These are phyloP conservation scores for Stellera chamaejasme DNA, from an alignment of 345 rosid species.

Conservation along the genomic window DNA sequence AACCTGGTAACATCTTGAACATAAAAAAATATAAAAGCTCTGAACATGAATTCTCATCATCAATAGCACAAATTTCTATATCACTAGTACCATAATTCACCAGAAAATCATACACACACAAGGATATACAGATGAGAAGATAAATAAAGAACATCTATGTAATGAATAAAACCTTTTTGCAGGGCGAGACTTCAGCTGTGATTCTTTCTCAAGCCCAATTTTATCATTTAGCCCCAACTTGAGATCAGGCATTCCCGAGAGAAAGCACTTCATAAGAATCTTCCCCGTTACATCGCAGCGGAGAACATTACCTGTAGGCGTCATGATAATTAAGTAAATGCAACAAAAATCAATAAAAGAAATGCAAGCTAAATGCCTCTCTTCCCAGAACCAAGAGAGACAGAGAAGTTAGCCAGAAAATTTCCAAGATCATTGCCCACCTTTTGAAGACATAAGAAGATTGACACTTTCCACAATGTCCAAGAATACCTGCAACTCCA, in stretches of 20 bases:
- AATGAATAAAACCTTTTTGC: slow-evolving; percentile 62
- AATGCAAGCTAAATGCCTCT: not conserved
- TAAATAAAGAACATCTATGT: not conserved
- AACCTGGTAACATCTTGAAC: too few relatives aligned
- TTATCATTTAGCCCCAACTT: slow-evolving; percentile 98
- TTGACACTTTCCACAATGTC: slow-evolving; percentile 99
- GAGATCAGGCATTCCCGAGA: slow-evolving; percentile 99
- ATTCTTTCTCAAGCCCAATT: slow-evolving; percentile 98
- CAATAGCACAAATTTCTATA: too few relatives aligned
- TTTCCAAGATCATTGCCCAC: slow-evolving; percentile 24
- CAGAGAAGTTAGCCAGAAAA: not conserved
- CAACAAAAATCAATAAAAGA: slow-evolving; percentile 1
- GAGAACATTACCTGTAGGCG: slow-evolving; percentile 67
- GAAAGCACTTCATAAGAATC: slow-evolving; percentile 96
- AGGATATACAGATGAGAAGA: too few relatives aligned
- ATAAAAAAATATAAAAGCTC: too few relatives aligned
- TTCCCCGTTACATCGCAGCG: slow-evolving; percentile 99
- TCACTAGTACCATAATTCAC: too few relatives aligned
- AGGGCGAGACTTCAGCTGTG: slow-evolving; percentile 93
- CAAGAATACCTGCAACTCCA: slow-evolving; percentile 68
- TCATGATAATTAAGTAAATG: slow-evolving; percentile 16
- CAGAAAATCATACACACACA: not conserved
- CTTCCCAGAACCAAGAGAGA: not conserved
- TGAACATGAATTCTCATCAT: too few relatives aligned
- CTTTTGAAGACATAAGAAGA: slow-evolving; percentile 98